Evolutionary conservation across 2,329 filamentous ascomycete species (phyloP).

Genomic region (Epichloe amarillans): DNA sequence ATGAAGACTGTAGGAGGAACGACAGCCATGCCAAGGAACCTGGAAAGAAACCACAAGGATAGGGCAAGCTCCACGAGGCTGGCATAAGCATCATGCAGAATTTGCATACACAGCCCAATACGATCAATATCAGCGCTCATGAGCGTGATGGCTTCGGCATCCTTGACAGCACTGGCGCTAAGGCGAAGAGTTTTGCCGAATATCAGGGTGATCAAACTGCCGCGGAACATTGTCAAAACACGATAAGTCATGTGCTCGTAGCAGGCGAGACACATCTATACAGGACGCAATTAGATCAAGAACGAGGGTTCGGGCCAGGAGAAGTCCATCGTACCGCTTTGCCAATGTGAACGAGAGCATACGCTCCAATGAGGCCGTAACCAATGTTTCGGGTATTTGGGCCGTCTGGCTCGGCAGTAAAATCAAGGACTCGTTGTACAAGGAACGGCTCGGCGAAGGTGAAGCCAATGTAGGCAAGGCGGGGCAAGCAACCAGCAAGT

Average conservation of each 20-base stretch:
- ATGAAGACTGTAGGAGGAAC: conserved; percentile 11
- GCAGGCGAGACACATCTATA: neutral
- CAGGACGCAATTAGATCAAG: conserved; percentile 13
- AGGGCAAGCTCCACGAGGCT: conserved; percentile 20
- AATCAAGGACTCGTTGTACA: conserved; percentile 21
- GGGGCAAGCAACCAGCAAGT: conserved; percentile 19
- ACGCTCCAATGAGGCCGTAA: conserved; percentile 26
- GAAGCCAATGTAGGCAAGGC: conserved; percentile 24
- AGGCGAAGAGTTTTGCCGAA: conserved; percentile 29
- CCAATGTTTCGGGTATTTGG: conserved; percentile 16
- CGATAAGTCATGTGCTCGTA: conserved; percentile 21
- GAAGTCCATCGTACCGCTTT: conserved; percentile 20
- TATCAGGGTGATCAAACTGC: conserved; percentile 28
- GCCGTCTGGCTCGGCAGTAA: conserved; percentile 13
- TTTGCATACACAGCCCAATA: conserved; percentile 14
- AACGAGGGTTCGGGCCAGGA: conserved; percentile 11
- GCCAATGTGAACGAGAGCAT: conserved; percentile 25
- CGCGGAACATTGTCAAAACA: conserved; percentile 20
- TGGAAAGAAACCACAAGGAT: conserved; percentile 20
- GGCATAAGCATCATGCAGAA: conserved; percentile 22
- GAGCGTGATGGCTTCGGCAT: conserved; percentile 24
- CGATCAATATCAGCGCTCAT: conserved; percentile 31
- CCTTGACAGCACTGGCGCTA: conserved; percentile 13
- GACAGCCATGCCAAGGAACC: conserved; percentile 11
- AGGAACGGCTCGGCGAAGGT: conserved; percentile 30